phyloP scores from a whole-genome alignment of 2,329 filamentous ascomycete genomes.

The Dothideomycetes sp. region DNA sequence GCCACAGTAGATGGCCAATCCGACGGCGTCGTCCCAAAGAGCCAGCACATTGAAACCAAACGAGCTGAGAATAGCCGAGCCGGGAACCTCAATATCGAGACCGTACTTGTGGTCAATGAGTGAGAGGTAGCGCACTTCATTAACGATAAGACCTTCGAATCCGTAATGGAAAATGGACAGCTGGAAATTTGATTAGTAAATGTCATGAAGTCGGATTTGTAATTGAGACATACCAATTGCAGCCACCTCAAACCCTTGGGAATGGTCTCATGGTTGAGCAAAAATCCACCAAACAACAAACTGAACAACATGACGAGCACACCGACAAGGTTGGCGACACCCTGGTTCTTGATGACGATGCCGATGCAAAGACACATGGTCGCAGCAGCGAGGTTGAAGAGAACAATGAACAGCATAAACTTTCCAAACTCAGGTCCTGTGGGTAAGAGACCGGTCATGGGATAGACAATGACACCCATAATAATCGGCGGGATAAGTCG shows the following conservation, averaged over 20 bases:
- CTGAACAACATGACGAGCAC: constrained; percentile 97
- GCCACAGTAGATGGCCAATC: constrained; percentile 70
- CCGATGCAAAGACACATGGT: constrained; percentile 94
- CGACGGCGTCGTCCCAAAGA: constrained; percentile 75
- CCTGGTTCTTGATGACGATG: constrained; percentile 83
- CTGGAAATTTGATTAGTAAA: constrained; percentile 32
- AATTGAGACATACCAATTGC: constrained; percentile 54
- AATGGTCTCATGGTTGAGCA: constrained; percentile 91
- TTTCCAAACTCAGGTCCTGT: constrained; percentile 77
- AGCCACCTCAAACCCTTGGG: constrained; percentile 79
- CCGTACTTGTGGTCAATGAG: constrained; percentile 93
- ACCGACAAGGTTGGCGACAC: constrained; percentile 87
- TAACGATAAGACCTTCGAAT: constrained; percentile 93
- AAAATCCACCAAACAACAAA: constrained; percentile 82
- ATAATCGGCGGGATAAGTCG: constrained; percentile 88
- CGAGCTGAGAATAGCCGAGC: constrained; percentile 83
- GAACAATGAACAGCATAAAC: constrained; percentile 81
- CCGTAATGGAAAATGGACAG: constrained; percentile 97
- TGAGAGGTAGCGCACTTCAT: constrained; percentile 84
- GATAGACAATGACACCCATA: constrained; percentile 92
- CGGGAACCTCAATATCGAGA: constrained; percentile 90
- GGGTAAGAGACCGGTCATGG: constrained; percentile 88
- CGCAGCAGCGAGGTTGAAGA: constrained; percentile 92
- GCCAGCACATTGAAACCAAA: constrained; percentile 89
- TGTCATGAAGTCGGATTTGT: too few species aligned